Conservation (phyloP, 305 asterid genomes). For the Solanum chacoense region DNA sequence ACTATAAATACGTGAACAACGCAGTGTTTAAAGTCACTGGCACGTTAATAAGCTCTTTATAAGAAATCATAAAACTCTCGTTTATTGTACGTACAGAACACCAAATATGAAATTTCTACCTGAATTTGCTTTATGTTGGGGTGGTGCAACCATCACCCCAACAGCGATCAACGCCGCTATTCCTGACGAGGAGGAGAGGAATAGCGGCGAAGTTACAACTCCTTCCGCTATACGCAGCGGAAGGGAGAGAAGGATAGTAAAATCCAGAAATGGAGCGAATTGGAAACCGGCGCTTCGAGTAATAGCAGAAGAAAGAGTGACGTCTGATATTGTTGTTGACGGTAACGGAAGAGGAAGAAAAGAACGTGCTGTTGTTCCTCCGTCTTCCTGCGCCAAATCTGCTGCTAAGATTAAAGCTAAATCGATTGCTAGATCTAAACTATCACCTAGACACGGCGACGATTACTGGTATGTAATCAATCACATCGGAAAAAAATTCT, state of each 20-base stretch:
- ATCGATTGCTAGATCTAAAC: not conserved
- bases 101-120: slow-evolving; percentile 8
- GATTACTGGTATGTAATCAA: slow-evolving; percentile 6
- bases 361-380: not conserved
- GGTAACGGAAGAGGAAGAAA: not conserved
- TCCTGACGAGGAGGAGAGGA: not conserved
- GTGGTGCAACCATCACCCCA: slow-evolving; percentile 4
- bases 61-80: not conserved
- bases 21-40: not conserved
- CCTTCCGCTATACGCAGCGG: not conserved
- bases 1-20: not conserved
- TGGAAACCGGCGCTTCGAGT: slow-evolving; percentile 15
- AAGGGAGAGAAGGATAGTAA: not conserved
- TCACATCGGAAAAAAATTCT: not conserved
- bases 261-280: not conserved
- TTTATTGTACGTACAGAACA: not conserved
- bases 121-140: slow-evolving; percentile 9
- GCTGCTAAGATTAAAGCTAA: slow-evolving; percentile 8
- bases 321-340: not conserved
- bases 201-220: not conserved
- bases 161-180: not conserved
- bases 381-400: not conserved
- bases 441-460: not conserved
- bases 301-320: slow-evolving; percentile 10
- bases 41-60: not conserved